Percentiles rank a stretch among this genome's conserved stretches.
Evolutionary conservation across 345 rosid species (phyloP).

Genomic region (Turritis glabra): DNA sequence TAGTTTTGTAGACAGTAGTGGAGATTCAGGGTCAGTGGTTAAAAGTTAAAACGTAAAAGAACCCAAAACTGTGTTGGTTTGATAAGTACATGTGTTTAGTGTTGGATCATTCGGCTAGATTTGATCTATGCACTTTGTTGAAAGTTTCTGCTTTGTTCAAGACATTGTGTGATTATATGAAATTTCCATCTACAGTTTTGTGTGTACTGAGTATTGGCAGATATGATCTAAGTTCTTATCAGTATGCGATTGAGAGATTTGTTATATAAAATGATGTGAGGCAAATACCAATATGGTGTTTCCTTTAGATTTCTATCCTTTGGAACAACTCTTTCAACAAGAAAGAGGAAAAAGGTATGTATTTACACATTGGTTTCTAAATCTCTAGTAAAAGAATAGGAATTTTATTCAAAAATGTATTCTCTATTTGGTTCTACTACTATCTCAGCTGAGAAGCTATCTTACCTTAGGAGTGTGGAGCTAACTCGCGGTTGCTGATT

Average conservation of each 20-base stretch:
- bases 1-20: neutral
- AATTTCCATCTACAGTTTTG: neutral
- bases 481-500: neutral
- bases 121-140: neutral
- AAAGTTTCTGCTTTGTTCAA: neutral
- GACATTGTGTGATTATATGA: slow-evolving; percentile 4
- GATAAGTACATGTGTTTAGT: neutral
- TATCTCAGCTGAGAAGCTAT: neutral
- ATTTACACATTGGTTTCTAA: neutral
- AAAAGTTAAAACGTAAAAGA: too few relatives aligned
- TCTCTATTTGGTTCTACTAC: neutral
- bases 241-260: neutral
- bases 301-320: neutral
- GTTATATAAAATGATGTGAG: neutral
- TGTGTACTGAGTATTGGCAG: neutral
- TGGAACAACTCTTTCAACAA: neutral
- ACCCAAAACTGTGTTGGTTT: slow-evolving; percentile 16
- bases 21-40: slow-evolving; percentile 3
- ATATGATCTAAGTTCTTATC: neutral
- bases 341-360: neutral
- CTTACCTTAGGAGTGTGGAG: neutral
- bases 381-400: neutral
- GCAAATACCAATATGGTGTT: neutral
- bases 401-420: neutral
- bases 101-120: neutral